Evolutionary conservation across 2,329 filamentous ascomycete species (phyloP).

Genomic region (Fusarium verticillioides): DNA sequence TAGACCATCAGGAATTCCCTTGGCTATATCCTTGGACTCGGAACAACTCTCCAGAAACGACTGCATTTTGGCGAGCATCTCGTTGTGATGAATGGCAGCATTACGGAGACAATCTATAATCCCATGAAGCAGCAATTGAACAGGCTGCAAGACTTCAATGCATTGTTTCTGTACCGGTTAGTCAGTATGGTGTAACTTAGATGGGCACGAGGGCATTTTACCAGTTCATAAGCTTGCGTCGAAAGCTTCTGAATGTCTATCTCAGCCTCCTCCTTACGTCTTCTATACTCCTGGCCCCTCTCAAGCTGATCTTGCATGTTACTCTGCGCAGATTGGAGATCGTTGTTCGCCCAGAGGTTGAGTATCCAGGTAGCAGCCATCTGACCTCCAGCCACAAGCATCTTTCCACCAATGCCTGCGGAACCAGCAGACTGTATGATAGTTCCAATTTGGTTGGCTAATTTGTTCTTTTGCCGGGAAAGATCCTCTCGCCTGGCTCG

Average conservation of each 20-base stretch:
- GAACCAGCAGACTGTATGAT: not conserved
- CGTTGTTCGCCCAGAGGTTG: not conserved
- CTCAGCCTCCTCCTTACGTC: not conserved
- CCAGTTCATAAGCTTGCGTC: not conserved
- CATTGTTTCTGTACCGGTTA: not conserved
- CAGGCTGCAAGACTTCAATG: not conserved
- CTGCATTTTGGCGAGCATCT: not conserved
- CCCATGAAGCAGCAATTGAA: not conserved
- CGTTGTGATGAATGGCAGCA: not conserved
- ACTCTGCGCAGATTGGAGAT: not conserved
- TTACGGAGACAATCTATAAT: not conserved
- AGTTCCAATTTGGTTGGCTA: not conserved
- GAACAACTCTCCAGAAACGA: not conserved
- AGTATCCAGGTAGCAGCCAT: not conserved
- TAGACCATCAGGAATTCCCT: not conserved
- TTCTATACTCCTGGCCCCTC: not conserved
- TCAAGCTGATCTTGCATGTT: constrained; percentile 1
- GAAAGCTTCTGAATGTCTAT: not conserved
- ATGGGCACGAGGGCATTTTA: not conserved
- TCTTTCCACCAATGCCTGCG: not conserved
- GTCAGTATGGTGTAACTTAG: not conserved
- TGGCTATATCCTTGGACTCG: not conserved
- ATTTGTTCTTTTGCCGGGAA: not conserved
- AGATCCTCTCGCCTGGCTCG: not conserved
- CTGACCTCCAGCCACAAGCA: not conserved